These are phyloP conservation scores for Venturia carpophila DNA, from an alignment of 2,329 filamentous ascomycete genomes.

Conservation along the genomic window DNA sequence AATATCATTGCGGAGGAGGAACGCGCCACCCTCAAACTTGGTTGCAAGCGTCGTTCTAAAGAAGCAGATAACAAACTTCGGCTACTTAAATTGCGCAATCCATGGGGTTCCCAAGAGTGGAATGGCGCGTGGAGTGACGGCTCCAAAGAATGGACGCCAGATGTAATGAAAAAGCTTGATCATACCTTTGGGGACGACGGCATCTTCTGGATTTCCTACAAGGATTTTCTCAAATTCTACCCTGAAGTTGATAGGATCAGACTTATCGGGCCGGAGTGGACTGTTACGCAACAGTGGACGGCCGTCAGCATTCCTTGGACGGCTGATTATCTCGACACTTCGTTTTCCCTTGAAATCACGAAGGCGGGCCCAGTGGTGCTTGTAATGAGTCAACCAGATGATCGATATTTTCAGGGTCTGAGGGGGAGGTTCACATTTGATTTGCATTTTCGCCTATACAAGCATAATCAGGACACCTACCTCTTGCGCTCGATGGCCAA, in stretches of 20 bases:
- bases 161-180: slow-evolving; percentile 62
- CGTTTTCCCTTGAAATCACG: slow-evolving; percentile 42
- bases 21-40: neutral
- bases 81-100: slow-evolving; percentile 56
- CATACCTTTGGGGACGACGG: slow-evolving; percentile 72
- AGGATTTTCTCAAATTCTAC: slow-evolving; percentile 43
- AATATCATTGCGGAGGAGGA: slow-evolving; percentile 17
- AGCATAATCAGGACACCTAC: slow-evolving; percentile 14
- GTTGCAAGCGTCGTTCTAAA: slow-evolving; percentile 10
- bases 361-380: slow-evolving; percentile 42
- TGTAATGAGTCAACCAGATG: slow-evolving; percentile 45
- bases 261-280: slow-evolving; percentile 47
- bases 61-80: slow-evolving; percentile 30
- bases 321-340: slow-evolving; percentile 46
- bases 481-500: slow-evolving; percentile 16
- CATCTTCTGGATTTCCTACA: slow-evolving; percentile 47
- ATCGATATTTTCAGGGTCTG: slow-evolving; percentile 44
- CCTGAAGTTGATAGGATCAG: slow-evolving; percentile 46
- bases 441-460: slow-evolving; percentile 43
- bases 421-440: slow-evolving; percentile 47
- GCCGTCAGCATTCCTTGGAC: slow-evolving; percentile 45
- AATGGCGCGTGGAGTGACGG: slow-evolving; percentile 74
- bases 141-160: slow-evolving; percentile 73
- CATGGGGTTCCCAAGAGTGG: slow-evolving; percentile 73
- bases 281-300: slow-evolving; percentile 47